Evolutionary conservation across 176 grass and related monocot genomes (phyloP).

Genomic region (Musa itinerans): DNA sequence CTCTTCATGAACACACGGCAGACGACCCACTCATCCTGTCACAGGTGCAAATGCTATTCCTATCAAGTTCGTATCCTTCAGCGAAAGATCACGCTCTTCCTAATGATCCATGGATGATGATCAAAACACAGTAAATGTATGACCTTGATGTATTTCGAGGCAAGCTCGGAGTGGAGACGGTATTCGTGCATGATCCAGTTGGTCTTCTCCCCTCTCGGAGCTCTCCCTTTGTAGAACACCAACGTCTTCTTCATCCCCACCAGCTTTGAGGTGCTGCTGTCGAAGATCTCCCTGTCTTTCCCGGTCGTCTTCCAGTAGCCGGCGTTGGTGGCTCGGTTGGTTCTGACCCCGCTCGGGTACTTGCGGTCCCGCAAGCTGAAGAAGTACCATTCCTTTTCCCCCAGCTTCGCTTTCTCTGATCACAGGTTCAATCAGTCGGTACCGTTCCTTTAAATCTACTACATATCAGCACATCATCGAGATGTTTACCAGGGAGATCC

Average conservation of each 20-base stretch:
- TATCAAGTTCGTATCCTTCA: too few relatives aligned
- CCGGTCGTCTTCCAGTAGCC: background rate
- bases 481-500: constrained; percentile 71
- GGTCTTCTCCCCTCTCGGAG: background rate
- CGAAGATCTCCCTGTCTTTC: background rate
- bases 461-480: too few relatives aligned
- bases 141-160: background rate
- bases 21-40: background rate
- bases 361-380: background rate
- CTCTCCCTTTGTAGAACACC: constrained; percentile 1
- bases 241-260: background rate
- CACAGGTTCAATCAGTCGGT: background rate
- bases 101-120: too few relatives aligned
- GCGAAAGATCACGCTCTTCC: too few relatives aligned
- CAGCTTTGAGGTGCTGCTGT: background rate
- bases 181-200: background rate
- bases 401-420: background rate
- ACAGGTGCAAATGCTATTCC: background rate
- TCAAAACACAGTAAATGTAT: background rate
- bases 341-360: background rate
- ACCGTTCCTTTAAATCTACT: background rate
- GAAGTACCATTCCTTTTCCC: constrained; percentile 3
- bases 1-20: background rate
- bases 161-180: background rate
- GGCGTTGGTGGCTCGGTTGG: background rate